Conservation (phyloP, 2,329 filamentous ascomycete species). For the Epichloe sp. region DNA sequence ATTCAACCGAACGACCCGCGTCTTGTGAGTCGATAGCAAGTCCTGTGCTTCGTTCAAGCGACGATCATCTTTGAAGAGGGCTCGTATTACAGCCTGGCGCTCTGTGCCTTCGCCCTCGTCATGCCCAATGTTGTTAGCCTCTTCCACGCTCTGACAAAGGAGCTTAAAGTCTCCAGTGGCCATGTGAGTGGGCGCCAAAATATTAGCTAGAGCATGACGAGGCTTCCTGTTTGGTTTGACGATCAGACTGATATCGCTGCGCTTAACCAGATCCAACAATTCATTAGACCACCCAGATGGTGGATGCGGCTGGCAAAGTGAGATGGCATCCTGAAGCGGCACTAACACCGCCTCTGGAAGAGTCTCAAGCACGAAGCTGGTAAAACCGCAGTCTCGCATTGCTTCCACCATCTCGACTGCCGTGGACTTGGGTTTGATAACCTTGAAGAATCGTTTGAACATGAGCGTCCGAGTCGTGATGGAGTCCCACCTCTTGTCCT, state of each 20-base stretch:
- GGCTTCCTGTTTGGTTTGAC: slow-evolving; percentile 30
- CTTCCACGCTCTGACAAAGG: slow-evolving; percentile 58
- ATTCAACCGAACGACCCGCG: slow-evolving; percentile 65
- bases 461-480: slow-evolving; percentile 56
- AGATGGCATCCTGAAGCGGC: slow-evolving; percentile 70
- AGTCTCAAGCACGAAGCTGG: slow-evolving; percentile 56
- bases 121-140: slow-evolving; percentile 44
- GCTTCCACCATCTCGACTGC: slow-evolving; percentile 57
- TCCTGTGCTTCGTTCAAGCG: slow-evolving; percentile 75
- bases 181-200: slow-evolving; percentile 46
- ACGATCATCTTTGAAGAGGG: slow-evolving; percentile 85
- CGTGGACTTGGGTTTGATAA: slow-evolving; percentile 36
- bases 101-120: slow-evolving; percentile 77
- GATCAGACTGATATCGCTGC: slow-evolving; percentile 65
- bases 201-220: slow-evolving; percentile 21
- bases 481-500: slow-evolving; percentile 29
- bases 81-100: slow-evolving; percentile 65
- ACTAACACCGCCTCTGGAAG: slow-evolving; percentile 74
- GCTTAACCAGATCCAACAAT: slow-evolving; percentile 62
- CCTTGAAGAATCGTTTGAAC: slow-evolving; percentile 53
- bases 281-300: slow-evolving; percentile 61
- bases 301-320: slow-evolving; percentile 71
- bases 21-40: slow-evolving; percentile 73
- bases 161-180: slow-evolving; percentile 62
- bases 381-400: slow-evolving; percentile 59